Evolutionary conservation across 1,139 yeast species (phyloP).

Genomic region (Nadsonia commutata): DNA sequence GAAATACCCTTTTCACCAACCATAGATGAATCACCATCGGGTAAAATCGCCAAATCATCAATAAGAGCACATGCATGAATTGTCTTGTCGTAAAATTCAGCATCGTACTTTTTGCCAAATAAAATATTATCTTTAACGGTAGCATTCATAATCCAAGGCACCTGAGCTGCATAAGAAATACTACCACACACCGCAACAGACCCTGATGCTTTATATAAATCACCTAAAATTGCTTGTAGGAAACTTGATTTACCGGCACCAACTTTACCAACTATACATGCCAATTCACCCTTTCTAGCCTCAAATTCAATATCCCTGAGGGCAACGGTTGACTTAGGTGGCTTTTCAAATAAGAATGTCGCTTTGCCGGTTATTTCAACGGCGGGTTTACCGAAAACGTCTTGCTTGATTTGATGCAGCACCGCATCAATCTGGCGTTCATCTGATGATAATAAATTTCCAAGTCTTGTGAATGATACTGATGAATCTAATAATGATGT

Average conservation of each 20-base stretch:
- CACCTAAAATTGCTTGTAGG: slow-evolving; percentile 47
- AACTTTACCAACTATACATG: slow-evolving; percentile 64
- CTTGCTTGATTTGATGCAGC: slow-evolving; percentile 20
- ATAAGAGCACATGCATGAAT: slow-evolving; percentile 63
- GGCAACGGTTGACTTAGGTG: slow-evolving; percentile 11
- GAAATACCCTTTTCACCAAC: slow-evolving; percentile 89
- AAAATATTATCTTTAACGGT: slow-evolving; percentile 58
- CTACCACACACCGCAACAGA: slow-evolving; percentile 35
- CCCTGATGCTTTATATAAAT: slow-evolving; percentile 42
- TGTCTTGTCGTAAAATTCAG: slow-evolving; percentile 50
- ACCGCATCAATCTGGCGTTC: neutral
- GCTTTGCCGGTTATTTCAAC: slow-evolving; percentile 30
- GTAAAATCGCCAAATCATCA: slow-evolving; percentile 53
- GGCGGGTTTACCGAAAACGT: slow-evolving; percentile 22
- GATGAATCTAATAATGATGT: neutral
- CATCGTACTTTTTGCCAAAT: slow-evolving; percentile 67
- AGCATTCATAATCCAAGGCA: slow-evolving; percentile 72
- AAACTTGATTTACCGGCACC: slow-evolving; percentile 70
- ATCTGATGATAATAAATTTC: neutral
- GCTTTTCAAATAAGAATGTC: slow-evolving; percentile 33
- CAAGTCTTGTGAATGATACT: neutral
- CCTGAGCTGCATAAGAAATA: slow-evolving; percentile 71
- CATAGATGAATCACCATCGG: slow-evolving; percentile 70
- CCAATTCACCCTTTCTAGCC: slow-evolving; percentile 44
- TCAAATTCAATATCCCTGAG: slow-evolving; percentile 35